Percentiles rank a stretch among this genome's conserved stretches.
Evolutionary conservation across 768 basidiomycete genomes (phyloP).

Genomic region (Trametes elegans): DNA sequence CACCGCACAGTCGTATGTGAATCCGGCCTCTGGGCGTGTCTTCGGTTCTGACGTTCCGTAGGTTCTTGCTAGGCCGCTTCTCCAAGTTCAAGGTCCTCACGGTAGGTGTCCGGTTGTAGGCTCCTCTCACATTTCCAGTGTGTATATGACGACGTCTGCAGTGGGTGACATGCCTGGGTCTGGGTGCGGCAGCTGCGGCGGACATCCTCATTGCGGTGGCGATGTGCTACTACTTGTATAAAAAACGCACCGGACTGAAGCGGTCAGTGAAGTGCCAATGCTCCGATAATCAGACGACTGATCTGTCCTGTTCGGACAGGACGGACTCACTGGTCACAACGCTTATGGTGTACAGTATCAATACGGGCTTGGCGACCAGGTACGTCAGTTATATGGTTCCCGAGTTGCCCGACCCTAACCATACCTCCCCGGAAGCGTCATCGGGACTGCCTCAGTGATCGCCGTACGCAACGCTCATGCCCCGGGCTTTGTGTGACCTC

Average conservation of each 20-base stretch:
- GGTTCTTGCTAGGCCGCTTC: constrained; percentile 33
- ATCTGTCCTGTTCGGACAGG: constrained; percentile 14
- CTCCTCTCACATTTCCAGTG: no score
- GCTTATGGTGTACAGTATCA: constrained; percentile 28
- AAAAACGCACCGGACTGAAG: constrained; percentile 45
- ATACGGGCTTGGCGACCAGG: constrained; percentile 28
- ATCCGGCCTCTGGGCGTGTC: not conserved
- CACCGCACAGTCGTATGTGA: constrained; percentile 42
- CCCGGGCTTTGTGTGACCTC: not conserved
- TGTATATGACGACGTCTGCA: constrained; percentile 13
- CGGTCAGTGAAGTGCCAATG: no score
- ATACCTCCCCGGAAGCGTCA: constrained; percentile 8
- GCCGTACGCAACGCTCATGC: constrained; percentile 2
- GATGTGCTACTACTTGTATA: constrained; percentile 48
- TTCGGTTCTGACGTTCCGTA: constrained; percentile 8
- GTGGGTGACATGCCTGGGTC: constrained; percentile 51
- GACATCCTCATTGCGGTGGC: constrained; percentile 48
- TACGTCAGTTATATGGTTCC: not conserved
- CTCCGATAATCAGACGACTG: no score
- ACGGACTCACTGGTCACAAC: constrained; percentile 28
- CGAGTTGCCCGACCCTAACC: not conserved
- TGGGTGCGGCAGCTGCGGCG: constrained; percentile 45
- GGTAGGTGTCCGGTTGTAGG: no score
- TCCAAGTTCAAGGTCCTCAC: constrained; percentile 33
- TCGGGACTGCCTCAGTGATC: constrained; percentile 18